Base-by-base conservation (phyloP, 192 early-diverging fungal genomes). In the Backusella westeae region DNA sequence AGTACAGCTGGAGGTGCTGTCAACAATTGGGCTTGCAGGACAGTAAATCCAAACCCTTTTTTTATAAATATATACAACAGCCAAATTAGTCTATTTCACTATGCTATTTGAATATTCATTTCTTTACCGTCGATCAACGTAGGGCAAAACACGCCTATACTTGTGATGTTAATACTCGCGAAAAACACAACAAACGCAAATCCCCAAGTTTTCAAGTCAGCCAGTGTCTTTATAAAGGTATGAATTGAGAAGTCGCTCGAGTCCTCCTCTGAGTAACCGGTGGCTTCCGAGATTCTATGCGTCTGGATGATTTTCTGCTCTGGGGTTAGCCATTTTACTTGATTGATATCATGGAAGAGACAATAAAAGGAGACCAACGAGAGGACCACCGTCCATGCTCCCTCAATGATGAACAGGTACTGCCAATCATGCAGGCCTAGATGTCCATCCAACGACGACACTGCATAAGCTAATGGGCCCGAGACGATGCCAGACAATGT, bases 361-460 rank as follows among this genome's bases (percentile, higher is more conserved):
- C 77, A 87, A 38, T 81, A 89, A 34, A 67, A 86, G 0, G 89
- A 86, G 14, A 90, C 0, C 1, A 90, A 21, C 0, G 87, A 88
- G 4, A 93, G 80, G 0, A 85, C 21, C 3, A 93, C 80, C 0
- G 90, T 91, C 1, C 88, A 89, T 14, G 88, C 73, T n/a, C 90
- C 88, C 76, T 93, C 91, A 19, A 92, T 76, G 35, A 96, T 89
- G 73, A 94, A 94, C 34, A 95, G 80, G 80, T 90, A 88, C 71
- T 89, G 87, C 93, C 93, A 94, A 5, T 87, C 92, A 21, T 87
- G 78, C 4, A 91, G 67, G 69, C 86, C 86, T 39, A 67, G 73
- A 19, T 80, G 69, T 19, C 90, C 90, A 9, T 87, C 83, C 69
- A 91, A 63, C 19, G 84, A 85, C 0, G 88, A 81, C 67, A 88